These are phyloP conservation scores for Schwanniomyces yamadae DNA, from an alignment of 805 yeast genomes.

Conservation along the genomic window DNA sequence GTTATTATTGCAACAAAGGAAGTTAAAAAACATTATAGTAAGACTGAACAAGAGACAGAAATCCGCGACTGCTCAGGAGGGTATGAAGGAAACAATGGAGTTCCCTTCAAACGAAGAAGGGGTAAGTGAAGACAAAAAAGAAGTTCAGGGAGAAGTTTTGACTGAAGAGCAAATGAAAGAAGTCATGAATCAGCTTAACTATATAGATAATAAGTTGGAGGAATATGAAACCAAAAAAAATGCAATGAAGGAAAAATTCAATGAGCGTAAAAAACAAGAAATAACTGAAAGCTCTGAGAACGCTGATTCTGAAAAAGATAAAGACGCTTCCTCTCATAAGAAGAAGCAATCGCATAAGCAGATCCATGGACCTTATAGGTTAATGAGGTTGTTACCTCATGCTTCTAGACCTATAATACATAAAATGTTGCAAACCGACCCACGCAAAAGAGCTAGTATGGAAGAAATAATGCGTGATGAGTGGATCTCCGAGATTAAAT, in stretches of 20 bases:
- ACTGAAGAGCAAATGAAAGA: slow-evolving; percentile 33
- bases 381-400: slow-evolving; percentile 79
- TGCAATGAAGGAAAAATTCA: slow-evolving; percentile 33
- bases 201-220: slow-evolving; percentile 36
- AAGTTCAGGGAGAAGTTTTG: slow-evolving; percentile 26
- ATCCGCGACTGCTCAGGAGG: slow-evolving; percentile 13
- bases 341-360: slow-evolving; percentile 48
- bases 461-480: slow-evolving; percentile 65
- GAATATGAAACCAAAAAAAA: slow-evolving; percentile 34
- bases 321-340: slow-evolving; percentile 20
- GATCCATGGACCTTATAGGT: slow-evolving; percentile 79
- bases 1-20: slow-evolving; percentile 57
- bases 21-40: slow-evolving; percentile 46
- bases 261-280: slow-evolving; percentile 16
- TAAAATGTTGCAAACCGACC: slow-evolving; percentile 62
- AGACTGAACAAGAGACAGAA: slow-evolving; percentile 44
- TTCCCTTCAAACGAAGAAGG: slow-evolving; percentile 7
- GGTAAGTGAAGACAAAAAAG: slow-evolving; percentile 15
- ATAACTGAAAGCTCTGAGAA: slow-evolving; percentile 7
- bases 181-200: slow-evolving; percentile 32
- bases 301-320: slow-evolving; percentile 7
- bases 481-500: slow-evolving; percentile 64
- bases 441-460: slow-evolving; percentile 60
- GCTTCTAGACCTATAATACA: slow-evolving; percentile 77
- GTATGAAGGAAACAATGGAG: background rate